phyloP scores from a whole-genome alignment of 495 filamentous ascomycete species.

The Tricharina praecox region DNA sequence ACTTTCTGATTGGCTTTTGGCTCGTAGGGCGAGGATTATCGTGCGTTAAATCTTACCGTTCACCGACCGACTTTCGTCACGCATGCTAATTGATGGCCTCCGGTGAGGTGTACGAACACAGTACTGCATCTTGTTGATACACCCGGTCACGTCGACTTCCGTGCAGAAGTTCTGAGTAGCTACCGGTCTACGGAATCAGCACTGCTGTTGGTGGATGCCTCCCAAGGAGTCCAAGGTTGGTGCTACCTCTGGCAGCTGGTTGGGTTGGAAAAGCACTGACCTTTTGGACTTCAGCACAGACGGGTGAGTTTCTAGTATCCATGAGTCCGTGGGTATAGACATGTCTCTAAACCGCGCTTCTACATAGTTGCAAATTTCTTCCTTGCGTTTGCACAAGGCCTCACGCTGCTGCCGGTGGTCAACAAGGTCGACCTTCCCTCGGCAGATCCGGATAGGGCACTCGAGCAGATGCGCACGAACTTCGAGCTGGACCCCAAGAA shows the following conservation, averaged over 20 bases:
- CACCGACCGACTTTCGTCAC: not conserved
- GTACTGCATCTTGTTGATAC: constrained; percentile 90
- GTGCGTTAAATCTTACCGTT: not conserved
- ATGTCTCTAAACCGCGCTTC: constrained; percentile 21
- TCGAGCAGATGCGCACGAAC: constrained; percentile 65
- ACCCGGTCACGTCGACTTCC: constrained; percentile 93
- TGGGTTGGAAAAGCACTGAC: not conserved
- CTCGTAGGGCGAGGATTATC: constrained; percentile 59
- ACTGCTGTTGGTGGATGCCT: constrained; percentile 70
- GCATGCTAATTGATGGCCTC: not conserved
- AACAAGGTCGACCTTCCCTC: constrained; percentile 91
- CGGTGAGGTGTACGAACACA: too few species aligned
- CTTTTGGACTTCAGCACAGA: constrained; percentile 17
- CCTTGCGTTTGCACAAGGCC: constrained; percentile 77
- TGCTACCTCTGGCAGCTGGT: not conserved
- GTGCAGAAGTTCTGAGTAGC: constrained; percentile 82
- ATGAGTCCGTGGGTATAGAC: not conserved
- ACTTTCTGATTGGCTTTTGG: constrained; percentile 1
- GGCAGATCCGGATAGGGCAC: constrained; percentile 64
- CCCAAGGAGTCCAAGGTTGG: constrained; percentile 27
- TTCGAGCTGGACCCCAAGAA: constrained; percentile 75
- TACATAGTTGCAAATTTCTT: constrained; percentile 95
- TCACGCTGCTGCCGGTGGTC: constrained; percentile 74
- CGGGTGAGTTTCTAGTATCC: constrained; percentile 1
- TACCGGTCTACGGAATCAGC: constrained; percentile 94